These are phyloP conservation scores for Eutrema heterophyllum DNA, from an alignment of 345 rosid genomes.

Conservation along the genomic window DNA sequence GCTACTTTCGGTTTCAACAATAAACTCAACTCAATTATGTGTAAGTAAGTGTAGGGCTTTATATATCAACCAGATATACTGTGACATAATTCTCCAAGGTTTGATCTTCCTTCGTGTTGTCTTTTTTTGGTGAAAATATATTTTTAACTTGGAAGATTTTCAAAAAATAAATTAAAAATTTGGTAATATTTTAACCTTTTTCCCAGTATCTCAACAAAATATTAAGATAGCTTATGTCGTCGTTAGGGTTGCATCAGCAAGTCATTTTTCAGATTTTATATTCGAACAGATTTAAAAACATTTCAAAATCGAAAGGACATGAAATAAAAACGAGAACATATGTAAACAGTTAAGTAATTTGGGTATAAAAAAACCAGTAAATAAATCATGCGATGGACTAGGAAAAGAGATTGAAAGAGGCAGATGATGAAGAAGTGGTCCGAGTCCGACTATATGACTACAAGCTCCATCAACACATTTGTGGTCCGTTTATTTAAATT, in stretches of 20 bases:
- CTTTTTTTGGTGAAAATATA: too few species aligned
- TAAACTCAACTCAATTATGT: not conserved
- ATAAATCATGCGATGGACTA: not conserved
- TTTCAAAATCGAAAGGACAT: too few species aligned
- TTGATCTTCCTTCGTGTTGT: not conserved
- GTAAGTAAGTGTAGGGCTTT: not conserved
- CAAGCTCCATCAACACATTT: slow-evolving; percentile 4
- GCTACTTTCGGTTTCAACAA: not conserved
- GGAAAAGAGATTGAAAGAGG: not conserved
- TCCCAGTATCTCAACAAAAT: too few species aligned
- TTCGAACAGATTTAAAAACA: too few species aligned
- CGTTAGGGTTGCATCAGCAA: too few species aligned
- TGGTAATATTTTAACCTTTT: too few species aligned
- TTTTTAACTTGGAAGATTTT: too few species aligned
- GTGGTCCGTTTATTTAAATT: slow-evolving; percentile 22
- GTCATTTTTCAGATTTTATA: too few species aligned
- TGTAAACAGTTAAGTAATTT: not conserved
- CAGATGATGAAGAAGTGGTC: slow-evolving; percentile 10
- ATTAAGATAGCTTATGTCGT: too few species aligned
- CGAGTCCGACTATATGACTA: slow-evolving; percentile 11
- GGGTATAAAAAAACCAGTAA: not conserved
- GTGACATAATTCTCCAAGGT: not conserved
- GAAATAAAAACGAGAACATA: too few species aligned
- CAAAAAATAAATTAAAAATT: too few species aligned
- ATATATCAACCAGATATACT: not conserved